Evolutionary conservation across 1,139 yeast species (phyloP).

Genomic region (Suhomyces guaymorum): DNA sequence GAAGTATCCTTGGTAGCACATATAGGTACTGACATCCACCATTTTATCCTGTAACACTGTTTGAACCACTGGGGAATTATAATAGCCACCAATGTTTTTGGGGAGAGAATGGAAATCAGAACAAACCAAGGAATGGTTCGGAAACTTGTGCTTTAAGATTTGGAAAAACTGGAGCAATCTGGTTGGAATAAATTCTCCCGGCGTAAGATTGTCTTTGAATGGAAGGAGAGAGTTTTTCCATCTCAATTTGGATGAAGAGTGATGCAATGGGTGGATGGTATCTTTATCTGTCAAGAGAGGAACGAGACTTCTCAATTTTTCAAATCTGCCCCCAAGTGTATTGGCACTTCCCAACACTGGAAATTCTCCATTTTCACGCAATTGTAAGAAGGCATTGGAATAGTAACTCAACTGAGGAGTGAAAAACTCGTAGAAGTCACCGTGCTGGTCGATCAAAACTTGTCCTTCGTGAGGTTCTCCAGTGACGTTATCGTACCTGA

Average conservation of each 20-base stretch:
- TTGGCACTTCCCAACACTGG: constrained; percentile 32
- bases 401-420: constrained; percentile 67
- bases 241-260: constrained; percentile 33
- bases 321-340: constrained; percentile 22
- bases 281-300: constrained; percentile 36
- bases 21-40: constrained; percentile 71
- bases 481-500: constrained; percentile 70
- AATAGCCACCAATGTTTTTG: constrained; percentile 61
- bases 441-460: constrained; percentile 70
- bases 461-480: constrained; percentile 76
- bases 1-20: constrained; percentile 82
- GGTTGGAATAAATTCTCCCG: constrained; percentile 82
- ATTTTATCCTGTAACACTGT: constrained; percentile 68
- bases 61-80: constrained; percentile 79
- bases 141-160: constrained; percentile 64
- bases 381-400: constrained; percentile 53
- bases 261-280: constrained; percentile 43
- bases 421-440: constrained; percentile 76
- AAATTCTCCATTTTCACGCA: constrained; percentile 51
- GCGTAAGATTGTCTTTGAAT: constrained; percentile 65
- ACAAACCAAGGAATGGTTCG: constrained; percentile 69
- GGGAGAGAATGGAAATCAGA: constrained; percentile 74
- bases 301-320: constrained; percentile 30
- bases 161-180: constrained; percentile 67
- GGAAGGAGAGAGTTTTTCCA: constrained; percentile 48